Evolutionary conservation across 352 stramenopile species (phyloP), one percentile per base, ranked within the genome.

Genomic region (Discostella stelligera): DNA sequence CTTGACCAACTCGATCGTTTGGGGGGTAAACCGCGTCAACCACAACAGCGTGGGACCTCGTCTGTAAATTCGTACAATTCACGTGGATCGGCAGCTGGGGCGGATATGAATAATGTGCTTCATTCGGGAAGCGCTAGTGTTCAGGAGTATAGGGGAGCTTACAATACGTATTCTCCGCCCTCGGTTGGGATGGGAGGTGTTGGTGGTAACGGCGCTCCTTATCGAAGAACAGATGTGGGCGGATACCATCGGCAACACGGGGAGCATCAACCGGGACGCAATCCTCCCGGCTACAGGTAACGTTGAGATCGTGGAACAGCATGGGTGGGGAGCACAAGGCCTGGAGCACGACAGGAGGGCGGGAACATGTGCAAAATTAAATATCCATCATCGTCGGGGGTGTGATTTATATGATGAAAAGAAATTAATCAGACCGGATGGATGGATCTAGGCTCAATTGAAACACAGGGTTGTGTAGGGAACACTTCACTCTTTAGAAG

Each of bases 1-100:
- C 63, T 79, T 25, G 53, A 69, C 27, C 52, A 32, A 39, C 71
- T 79, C 54, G 58, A 74, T 39, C 11, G 21, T 50, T 37, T 79
- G 41, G 46, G 44, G 2, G 58, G 63, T 23, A 53, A 16, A 37
- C 0, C 11, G 7, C 44, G 21, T 27, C 39, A 16, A 30, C 50
- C 16, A 16, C 39, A 27, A 2, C 23, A 18, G 6, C 23, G 32
- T 20, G 71, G 13, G 9, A 53, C 71, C 1, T 63, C 71, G 3
- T 65, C 44, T 27, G 71, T 74, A 23, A 63, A 79, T 55, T 79
- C 71, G 3, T 79, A 63, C 16, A 74, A 74, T 66, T 79, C 71
- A 16, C 58, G 71, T 23, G 55, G 44, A 55, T 71, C 68, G 11
- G 13, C 11, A 49, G 9, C 39, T 39, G 54, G 32, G 10, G 20